Base-by-base conservation (phyloP, 345 rosid species). In the Aquilaria malaccensis region DNA sequence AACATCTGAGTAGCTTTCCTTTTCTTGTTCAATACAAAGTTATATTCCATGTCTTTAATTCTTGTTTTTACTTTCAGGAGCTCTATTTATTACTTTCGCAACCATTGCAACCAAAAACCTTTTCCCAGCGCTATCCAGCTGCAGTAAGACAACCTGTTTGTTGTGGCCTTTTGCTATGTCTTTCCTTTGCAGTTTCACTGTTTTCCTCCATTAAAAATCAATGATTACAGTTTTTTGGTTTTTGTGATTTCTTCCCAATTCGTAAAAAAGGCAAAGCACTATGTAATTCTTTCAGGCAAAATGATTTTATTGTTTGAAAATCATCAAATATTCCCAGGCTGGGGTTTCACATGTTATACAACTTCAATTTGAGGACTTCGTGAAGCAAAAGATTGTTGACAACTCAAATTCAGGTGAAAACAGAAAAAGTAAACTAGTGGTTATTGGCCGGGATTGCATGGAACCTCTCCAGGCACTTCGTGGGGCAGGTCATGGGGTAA, bases 401-500 rank as follows among this genome's bases (percentile, higher is more conserved):
- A 56, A 55, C 58, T 61, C 7, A 52, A 75, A 9, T 70, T 67
- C 67, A 13, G 74, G 73, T 59, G 80, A 74, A 55, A 74, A 71
- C 43, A 77, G 82, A 70, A 74, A 71, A 71, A 79, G 86, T 63
- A 88, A 85, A 68, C 65, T 88, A 72, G 77, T 86, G 55, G 85
- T 94, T 67, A 83, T 90, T 62, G 87, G 91, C 72, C 97, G 86
- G 76, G 85, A 85, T 73, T 82, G 87, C 62, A 63, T 90, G 43
- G 99, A 94, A 77, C 99, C 99, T n/a, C 95, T 94, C 51, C 80
- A 86, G 83, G 96, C 97, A 33, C 95, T 90, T 58, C 87, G 89
- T 55, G 79, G 58, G 67, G 81, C 76, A 67, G 81, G 85, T 56
- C 81, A 70, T 43, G 93, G 90, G 95, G 97, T 86, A 80, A 58